Evolutionary conservation across 2,329 filamentous ascomycete species (phyloP).

Genomic region (Colletotrichum spinosum): DNA sequence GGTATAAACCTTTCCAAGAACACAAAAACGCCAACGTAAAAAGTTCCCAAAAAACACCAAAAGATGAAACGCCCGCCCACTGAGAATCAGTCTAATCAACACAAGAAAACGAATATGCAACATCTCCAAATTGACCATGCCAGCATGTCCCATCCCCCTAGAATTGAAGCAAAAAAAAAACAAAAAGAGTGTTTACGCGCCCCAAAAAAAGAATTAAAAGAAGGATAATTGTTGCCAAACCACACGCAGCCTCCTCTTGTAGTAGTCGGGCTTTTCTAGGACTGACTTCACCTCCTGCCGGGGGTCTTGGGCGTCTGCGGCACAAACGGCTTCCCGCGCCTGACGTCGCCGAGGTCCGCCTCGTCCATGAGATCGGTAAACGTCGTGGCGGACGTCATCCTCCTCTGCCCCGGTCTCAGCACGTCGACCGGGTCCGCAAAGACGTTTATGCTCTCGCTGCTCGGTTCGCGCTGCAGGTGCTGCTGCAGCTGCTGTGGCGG

Average conservation of each 20-base stretch:
- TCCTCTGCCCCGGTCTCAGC: constrained; percentile 38
- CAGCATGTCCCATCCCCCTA: constrained; percentile 3
- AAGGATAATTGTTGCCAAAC: not conserved
- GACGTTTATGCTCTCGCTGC: constrained; percentile 63
- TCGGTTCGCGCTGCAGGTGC: constrained; percentile 54
- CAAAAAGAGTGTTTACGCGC: not conserved
- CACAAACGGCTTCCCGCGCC: constrained; percentile 55
- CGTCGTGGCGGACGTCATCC: constrained; percentile 53
- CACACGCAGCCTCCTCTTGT: not conserved
- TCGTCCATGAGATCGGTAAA: constrained; percentile 67
- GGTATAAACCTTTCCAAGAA: constrained; percentile 11
- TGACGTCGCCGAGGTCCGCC: constrained; percentile 56
- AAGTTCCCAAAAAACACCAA: not conserved
- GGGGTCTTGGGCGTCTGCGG: constrained; percentile 41
- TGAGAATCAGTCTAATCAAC: not conserved
- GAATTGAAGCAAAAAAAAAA: not conserved
- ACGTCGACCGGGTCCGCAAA: constrained; percentile 62
- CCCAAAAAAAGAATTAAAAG: not conserved
- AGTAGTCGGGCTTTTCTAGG: not conserved
- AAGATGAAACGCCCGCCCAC: not conserved
- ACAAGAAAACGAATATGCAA: no score
- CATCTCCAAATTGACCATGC: not conserved
- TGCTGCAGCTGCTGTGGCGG: constrained; percentile 38
- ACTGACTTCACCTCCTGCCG: not conserved
- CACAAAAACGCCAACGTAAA: constrained; percentile 6